phyloP scores from a whole-genome alignment of 805 yeast genomes.

The Sporopachydermia lactativora region DNA sequence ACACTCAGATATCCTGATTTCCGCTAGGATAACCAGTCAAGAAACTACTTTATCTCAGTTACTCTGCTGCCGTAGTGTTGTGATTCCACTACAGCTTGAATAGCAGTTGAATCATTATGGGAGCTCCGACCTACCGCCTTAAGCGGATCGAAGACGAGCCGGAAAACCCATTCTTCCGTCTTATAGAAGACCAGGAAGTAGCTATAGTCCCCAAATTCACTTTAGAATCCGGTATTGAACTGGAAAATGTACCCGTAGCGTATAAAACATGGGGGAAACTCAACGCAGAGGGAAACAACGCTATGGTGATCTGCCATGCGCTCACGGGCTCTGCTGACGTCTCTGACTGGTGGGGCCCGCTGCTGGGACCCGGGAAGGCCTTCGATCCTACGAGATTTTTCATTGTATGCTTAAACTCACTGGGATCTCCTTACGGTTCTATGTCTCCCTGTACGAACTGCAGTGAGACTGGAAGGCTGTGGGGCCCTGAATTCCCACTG shows the following conservation, averaged over 20 bases:
- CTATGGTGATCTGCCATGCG: slow-evolving; percentile 89
- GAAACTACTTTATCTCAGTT: too few relatives aligned
- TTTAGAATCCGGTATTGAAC: slow-evolving; percentile 70
- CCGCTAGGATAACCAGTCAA: too few relatives aligned
- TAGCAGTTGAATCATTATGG: not conserved
- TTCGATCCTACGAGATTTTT: slow-evolving; percentile 85
- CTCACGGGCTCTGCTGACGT: slow-evolving; percentile 93
- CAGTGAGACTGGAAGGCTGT: slow-evolving; percentile 56
- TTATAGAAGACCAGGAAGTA: slow-evolving; percentile 67
- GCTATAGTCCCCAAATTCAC: slow-evolving; percentile 61
- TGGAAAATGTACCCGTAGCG: slow-evolving; percentile 75
- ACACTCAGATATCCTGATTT: too few relatives aligned
- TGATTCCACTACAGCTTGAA: too few relatives aligned
- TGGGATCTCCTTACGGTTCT: slow-evolving; percentile 94
- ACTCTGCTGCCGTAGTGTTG: too few relatives aligned
- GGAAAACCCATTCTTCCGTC: slow-evolving; percentile 51
- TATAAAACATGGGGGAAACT: slow-evolving; percentile 92
- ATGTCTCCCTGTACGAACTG: slow-evolving; percentile 83
- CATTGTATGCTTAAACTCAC: slow-evolving; percentile 78
- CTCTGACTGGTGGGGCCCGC: slow-evolving; percentile 98
- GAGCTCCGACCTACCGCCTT: slow-evolving; percentile 11
- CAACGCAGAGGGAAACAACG: slow-evolving; percentile 56
- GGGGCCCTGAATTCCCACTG: slow-evolving; percentile 92
- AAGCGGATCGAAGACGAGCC: slow-evolving; percentile 31
- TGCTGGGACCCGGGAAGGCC: slow-evolving; percentile 72